Evolutionary conservation across 2,329 filamentous ascomycete genomes (phyloP), one percentile per base, ranked within the genome.

Genomic region (Sclerotinia sclerotiorum): DNA sequence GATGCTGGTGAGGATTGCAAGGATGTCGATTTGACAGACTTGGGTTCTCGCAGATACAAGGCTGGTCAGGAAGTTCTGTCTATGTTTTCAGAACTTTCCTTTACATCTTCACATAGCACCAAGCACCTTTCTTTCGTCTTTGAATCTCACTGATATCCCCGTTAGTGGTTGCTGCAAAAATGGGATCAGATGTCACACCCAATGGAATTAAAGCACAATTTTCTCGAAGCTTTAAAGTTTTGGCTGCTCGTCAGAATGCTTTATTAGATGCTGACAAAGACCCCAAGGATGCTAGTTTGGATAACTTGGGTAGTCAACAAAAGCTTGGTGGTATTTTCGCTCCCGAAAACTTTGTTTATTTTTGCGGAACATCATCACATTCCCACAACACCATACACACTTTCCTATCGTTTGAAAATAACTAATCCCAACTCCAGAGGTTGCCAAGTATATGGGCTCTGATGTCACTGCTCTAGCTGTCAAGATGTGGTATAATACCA

Each of bases 121-220:
- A 13, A 51, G 15, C 44, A 62, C 15, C 0, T 51, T 17, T 51
- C 35, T 8, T 32, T 61, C 7, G 1, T n/a, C 32, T 48, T 32
- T 17, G 42, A n/a, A 15, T 24, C 48, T 21, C 46, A 52, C 29
- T 65, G 39, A 49, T 39, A 24, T 49, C 39, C 49, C 11, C 15
- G 3, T 49, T 65, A 39, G 52, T 27, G 39, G 24, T 57, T 48
- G 27, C 52, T 19, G 42, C 13, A 35, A 65, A 32, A 6, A 65
- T 49, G 52, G 86, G 86, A 35, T 68, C 21, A 5, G 85, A 86
- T 68, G 85, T 84, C 3, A 89, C 86, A 0, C 75, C 81, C 0
- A 81, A 82, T 32, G 86, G 87, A 10, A 82, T 88, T n/a, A 82
- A 84, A 72, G 88, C 85, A 75, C 86, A 88, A 73, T 87, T 88